These are phyloP conservation scores for Inga oerstediana DNA, from an alignment of 306 rosid species.

Conservation along the genomic window DNA sequence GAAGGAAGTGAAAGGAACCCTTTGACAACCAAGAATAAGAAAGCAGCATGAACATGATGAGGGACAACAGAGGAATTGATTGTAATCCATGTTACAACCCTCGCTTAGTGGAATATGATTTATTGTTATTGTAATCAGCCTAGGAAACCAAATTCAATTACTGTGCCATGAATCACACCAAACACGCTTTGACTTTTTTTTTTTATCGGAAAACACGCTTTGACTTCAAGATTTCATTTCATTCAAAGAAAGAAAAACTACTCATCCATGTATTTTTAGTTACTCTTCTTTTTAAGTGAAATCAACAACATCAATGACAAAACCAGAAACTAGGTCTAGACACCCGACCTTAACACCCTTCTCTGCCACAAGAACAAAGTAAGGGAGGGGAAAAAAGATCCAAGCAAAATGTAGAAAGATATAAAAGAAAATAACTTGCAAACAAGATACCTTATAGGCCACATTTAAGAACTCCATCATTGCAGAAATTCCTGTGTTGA, in stretches of 20 bases:
- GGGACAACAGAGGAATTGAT: neutral
- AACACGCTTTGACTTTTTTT: neutral
- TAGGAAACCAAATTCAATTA: neutral
- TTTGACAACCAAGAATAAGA: constrained; percentile 17
- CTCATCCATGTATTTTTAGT: neutral
- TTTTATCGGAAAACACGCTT: neutral
- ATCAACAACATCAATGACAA: neutral
- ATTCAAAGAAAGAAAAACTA: neutral
- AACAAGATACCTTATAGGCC: constrained; percentile 72
- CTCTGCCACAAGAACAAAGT: neutral
- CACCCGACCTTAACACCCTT: neutral
- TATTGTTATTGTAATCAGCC: neutral
- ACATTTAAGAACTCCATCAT: constrained; percentile 96
- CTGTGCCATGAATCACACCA: neutral
- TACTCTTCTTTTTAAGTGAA: neutral
- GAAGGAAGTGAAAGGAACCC: constrained; percentile 16
- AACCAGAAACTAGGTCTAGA: neutral
- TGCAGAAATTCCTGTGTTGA: constrained; percentile 97
- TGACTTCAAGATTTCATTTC: neutral
- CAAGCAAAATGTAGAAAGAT: neutral
- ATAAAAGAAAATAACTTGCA: neutral
- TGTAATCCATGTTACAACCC: neutral
- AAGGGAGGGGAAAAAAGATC: neutral
- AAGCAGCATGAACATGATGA: neutral
- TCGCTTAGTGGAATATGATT: neutral